Evolutionary conservation across 768 basidiomycete species (phyloP).

Genomic region (Kwoniella dendrophila): DNA sequence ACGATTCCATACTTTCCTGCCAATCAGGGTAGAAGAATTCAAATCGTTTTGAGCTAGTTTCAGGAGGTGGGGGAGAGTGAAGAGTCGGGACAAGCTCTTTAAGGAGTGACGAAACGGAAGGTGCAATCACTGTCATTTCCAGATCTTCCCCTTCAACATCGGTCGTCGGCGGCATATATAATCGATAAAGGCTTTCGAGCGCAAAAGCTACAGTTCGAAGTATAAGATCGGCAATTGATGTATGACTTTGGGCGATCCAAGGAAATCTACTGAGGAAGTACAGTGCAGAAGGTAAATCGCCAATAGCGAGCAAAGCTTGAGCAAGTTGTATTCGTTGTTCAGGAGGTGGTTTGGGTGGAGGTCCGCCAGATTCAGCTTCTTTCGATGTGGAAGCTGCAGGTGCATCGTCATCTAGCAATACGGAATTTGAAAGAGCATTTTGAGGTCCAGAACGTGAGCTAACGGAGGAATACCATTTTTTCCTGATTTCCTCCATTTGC

Average conservation of each 20-base stretch:
- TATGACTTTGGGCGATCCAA: slow-evolving; percentile 78
- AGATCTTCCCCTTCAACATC: slow-evolving; percentile 18
- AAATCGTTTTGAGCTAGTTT: slow-evolving; percentile 73
- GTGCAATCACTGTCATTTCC: slow-evolving; percentile 18
- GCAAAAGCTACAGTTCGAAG: slow-evolving; percentile 73
- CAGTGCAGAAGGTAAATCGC: slow-evolving; percentile 75
- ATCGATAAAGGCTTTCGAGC: slow-evolving; percentile 67
- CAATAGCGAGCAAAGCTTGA: slow-evolving; percentile 78
- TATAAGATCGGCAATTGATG: slow-evolving; percentile 83
- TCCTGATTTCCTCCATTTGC: slow-evolving; percentile 70
- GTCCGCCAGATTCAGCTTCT: slow-evolving; percentile 57
- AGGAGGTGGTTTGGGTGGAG: slow-evolving; percentile 53
- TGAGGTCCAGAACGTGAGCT: slow-evolving; percentile 36
- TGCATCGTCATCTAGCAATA: slow-evolving; percentile 60
- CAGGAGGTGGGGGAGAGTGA: slow-evolving; percentile 77
- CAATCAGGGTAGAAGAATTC: slow-evolving; percentile 90
- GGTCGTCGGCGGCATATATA: not conserved
- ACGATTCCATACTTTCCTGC: slow-evolving; percentile 70
- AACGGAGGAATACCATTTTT: slow-evolving; percentile 62
- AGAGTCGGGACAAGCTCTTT: slow-evolving; percentile 69
- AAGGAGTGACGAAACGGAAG: not conserved
- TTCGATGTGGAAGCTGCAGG: slow-evolving; percentile 58
- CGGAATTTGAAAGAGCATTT: slow-evolving; percentile 45
- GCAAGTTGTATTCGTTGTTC: slow-evolving; percentile 80
- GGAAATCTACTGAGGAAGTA: slow-evolving; percentile 79